phyloP scores from a whole-genome alignment of 495 filamentous ascomycete species.

The Filosporella fistucella region DNA sequence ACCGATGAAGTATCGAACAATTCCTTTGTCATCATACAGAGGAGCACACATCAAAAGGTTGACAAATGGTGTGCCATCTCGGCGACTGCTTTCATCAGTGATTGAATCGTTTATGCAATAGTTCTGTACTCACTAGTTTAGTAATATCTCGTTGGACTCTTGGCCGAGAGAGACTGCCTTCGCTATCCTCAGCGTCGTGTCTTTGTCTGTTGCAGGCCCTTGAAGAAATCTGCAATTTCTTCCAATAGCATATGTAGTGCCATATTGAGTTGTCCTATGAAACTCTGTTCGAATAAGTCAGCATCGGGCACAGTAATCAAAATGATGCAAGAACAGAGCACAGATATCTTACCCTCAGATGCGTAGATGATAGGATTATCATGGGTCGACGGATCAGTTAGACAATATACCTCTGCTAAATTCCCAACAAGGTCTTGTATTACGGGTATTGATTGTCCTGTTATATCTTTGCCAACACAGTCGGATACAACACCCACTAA shows the following conservation, averaged over 20 bases:
- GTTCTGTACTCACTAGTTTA: slow-evolving; percentile 16
- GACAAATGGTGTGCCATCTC: slow-evolving; percentile 61
- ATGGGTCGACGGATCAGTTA: slow-evolving; percentile 57
- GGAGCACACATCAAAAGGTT: slow-evolving; percentile 62
- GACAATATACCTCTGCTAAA: slow-evolving; percentile 61
- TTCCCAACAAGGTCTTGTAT: slow-evolving; percentile 50
- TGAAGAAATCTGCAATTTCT: slow-evolving; percentile 62
- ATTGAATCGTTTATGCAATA: background rate
- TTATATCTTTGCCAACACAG: slow-evolving; percentile 43
- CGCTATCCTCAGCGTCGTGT: slow-evolving; percentile 19
- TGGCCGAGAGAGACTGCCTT: slow-evolving; percentile 8
- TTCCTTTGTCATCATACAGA: slow-evolving; percentile 55
- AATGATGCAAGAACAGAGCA: background rate
- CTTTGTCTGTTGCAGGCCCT: slow-evolving; percentile 48
- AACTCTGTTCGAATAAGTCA: slow-evolving; percentile 40
- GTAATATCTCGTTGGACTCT: slow-evolving; percentile 5
- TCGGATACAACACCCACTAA: slow-evolving; percentile 41
- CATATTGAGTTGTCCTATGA: slow-evolving; percentile 59
- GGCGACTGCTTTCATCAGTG: slow-evolving; percentile 32
- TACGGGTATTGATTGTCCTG: slow-evolving; percentile 39
- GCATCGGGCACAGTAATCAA: background rate
- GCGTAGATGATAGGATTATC: slow-evolving; percentile 68
- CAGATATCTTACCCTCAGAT: slow-evolving; percentile 50
- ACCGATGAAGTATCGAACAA: slow-evolving; percentile 56
- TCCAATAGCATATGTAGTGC: slow-evolving; percentile 40